Evolutionary conservation across 2,329 filamentous ascomycete species (phyloP).

Genomic region (Plectosphaerella sp.): DNA sequence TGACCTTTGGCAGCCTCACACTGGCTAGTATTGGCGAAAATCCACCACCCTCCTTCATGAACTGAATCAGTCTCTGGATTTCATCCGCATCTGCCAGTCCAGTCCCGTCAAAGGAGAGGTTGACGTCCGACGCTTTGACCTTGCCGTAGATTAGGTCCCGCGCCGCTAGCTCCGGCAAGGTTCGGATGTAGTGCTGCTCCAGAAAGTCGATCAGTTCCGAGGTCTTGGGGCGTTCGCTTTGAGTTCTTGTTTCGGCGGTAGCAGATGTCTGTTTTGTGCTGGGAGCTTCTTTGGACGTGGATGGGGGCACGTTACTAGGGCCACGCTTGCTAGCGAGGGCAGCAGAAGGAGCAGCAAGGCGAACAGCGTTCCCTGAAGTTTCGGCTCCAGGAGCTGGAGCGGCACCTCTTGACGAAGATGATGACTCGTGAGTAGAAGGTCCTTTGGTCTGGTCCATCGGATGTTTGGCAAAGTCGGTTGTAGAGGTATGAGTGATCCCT

Average conservation of each 20-base stretch:
- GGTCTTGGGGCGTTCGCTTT: background rate
- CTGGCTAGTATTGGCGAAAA: background rate
- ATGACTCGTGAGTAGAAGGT: background rate
- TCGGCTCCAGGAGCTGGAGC: too few relatives aligned
- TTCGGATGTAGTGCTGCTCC: background rate
- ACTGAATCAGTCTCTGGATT: background rate
- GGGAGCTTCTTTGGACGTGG: too few relatives aligned
- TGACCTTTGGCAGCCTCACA: background rate
- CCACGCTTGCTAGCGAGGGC: too few relatives aligned
- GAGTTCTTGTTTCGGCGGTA: background rate
- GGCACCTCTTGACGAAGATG: too few relatives aligned
- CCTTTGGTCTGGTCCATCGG: background rate
- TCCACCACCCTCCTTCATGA: background rate
- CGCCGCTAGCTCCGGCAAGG: background rate
- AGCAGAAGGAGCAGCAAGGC: too few relatives aligned
- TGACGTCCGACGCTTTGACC: background rate
- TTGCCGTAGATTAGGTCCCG: background rate
- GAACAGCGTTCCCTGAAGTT: too few relatives aligned
- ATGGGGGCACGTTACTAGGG: too few relatives aligned
- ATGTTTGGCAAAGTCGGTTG: background rate
- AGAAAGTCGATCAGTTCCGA: background rate
- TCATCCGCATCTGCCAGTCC: background rate
- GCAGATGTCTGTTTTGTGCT: too few relatives aligned
- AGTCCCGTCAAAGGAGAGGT: background rate
- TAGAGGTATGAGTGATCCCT: background rate